Evolutionary conservation across 164 flowering plant species (phyloP).

Genomic region (Chimonanthus praecox): DNA sequence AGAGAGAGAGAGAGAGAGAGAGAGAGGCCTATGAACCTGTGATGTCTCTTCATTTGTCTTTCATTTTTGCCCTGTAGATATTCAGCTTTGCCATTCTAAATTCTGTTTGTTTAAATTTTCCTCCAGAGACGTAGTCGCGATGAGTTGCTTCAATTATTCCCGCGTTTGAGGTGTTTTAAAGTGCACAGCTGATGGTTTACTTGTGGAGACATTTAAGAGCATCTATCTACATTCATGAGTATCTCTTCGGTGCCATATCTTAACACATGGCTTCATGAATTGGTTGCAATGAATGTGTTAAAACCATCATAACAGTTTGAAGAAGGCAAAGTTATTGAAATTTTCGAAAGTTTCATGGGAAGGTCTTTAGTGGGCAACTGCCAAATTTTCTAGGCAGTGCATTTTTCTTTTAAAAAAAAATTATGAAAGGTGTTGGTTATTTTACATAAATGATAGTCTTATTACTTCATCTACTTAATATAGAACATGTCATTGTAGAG

Average conservation of each 20-base stretch:
- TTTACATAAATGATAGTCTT: too few relatives aligned
- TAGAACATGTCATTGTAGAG: not conserved
- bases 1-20: too few relatives aligned
- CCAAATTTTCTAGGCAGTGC: too few relatives aligned
- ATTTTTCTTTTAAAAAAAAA: too few relatives aligned
- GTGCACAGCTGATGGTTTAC: slow-evolving; percentile 64
- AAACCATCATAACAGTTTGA: not conserved
- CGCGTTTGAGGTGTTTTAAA: slow-evolving; percentile 66
- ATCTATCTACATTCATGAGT: not conserved
- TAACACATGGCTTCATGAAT: not conserved
- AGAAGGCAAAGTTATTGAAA: not conserved
- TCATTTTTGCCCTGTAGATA: not conserved
- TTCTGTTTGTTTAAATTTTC: slow-evolving; percentile 1
- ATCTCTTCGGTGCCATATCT: not conserved
- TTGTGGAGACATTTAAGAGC: not conserved
- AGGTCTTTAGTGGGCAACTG: too few relatives aligned
- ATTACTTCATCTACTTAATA: too few relatives aligned
- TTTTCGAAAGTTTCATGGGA: not conserved
- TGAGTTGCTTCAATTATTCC: slow-evolving; percentile 65
- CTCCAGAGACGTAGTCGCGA: slow-evolving; percentile 63
- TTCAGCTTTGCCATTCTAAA: not conserved
- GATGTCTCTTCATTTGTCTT: too few relatives aligned
- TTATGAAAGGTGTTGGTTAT: too few relatives aligned
- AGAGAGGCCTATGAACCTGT: too few relatives aligned
- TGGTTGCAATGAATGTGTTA: not conserved